phyloP scores from a whole-genome alignment of 1,284 basidiomycete species.

The Cryptococcus sp. region DNA sequence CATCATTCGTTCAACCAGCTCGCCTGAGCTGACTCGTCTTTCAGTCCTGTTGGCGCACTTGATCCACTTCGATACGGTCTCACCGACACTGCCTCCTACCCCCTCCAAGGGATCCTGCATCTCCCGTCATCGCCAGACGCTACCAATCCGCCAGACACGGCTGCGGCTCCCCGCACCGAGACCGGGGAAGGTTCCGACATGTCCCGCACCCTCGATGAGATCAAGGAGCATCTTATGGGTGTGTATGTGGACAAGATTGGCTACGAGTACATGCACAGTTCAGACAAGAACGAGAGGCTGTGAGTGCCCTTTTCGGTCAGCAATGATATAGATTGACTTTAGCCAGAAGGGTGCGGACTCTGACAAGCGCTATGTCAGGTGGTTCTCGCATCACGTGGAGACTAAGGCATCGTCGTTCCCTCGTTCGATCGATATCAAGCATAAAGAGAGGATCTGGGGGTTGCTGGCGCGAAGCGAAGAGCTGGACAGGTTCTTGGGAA shows the following conservation, averaged over 20 bases:
- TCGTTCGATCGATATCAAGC: slow-evolving; percentile 36
- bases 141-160: slow-evolving; percentile 47
- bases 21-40: slow-evolving; percentile 1
- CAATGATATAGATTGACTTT: not conserved
- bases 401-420: slow-evolving; percentile 53
- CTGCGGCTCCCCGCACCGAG: slow-evolving; percentile 43
- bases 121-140: slow-evolving; percentile 21
- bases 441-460: slow-evolving; percentile 61
- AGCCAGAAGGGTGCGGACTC: not conserved
- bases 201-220: slow-evolving; percentile 56
- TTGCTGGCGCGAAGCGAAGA: slow-evolving; percentile 72
- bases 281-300: slow-evolving; percentile 39
- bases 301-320: slow-evolving; percentile 11
- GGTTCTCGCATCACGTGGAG: slow-evolving; percentile 81
- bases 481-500: slow-evolving; percentile 58
- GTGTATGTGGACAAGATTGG: slow-evolving; percentile 79
- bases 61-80: slow-evolving; percentile 75
- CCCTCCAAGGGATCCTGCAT: slow-evolving; percentile 67
- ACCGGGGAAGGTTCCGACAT: slow-evolving; percentile 62
- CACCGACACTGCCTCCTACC: slow-evolving; percentile 57
- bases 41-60: slow-evolving; percentile 64
- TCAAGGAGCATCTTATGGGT: slow-evolving; percentile 63
- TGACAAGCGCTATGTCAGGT: slow-evolving; percentile 39
- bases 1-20: not conserved
- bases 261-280: slow-evolving; percentile 65